A percentile compares a stretch with the other conserved stretches of the same genome.
phyloP scores from a whole-genome alignment of 1,139 yeast genomes.

The Magnusiomyces tetraspermus region DNA sequence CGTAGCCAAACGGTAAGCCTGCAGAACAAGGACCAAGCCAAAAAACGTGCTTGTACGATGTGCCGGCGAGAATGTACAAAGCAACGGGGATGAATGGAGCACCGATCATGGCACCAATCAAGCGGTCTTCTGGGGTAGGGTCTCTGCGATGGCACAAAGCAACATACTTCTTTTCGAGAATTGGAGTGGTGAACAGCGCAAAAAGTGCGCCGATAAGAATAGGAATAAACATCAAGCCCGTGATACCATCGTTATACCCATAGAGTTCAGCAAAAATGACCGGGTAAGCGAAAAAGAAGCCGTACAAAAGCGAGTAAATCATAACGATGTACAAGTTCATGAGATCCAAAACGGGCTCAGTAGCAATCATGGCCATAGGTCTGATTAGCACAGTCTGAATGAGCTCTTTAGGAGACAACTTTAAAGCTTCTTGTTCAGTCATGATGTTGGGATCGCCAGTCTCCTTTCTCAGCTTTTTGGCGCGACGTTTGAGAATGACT shows the following conservation, averaged over 20 bases:
- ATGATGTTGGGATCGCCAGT: conserved; percentile 74
- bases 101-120: conserved; percentile 83
- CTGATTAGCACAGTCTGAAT: conserved; percentile 58
- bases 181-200: conserved; percentile 64
- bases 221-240: conserved; percentile 74
- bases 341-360: conserved; percentile 77
- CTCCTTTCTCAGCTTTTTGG: conserved; percentile 59
- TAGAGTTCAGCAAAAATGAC: conserved; percentile 57
- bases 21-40: conserved; percentile 98
- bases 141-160: conserved; percentile 45
- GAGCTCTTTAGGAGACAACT: conserved; percentile 55
- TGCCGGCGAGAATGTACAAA: conserved; percentile 80
- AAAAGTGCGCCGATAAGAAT: conserved; percentile 74
- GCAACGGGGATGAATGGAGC: conserved; percentile 86
- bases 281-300: conserved; percentile 84
- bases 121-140: conserved; percentile 80
- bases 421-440: conserved; percentile 87
- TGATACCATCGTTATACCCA: conserved; percentile 49
- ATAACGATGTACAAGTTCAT: conserved; percentile 80
- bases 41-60: conserved; percentile 64
- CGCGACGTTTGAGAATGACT: conserved; percentile 65
- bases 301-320: conserved; percentile 78
- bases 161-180: conserved; percentile 54
- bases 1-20: conserved; percentile 82
- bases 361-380: conserved; percentile 62